Evolutionary conservation across 2,329 filamentous ascomycete species (phyloP), one percentile per base, ranked within the genome.

Genomic region (Camillea tinctor): DNA sequence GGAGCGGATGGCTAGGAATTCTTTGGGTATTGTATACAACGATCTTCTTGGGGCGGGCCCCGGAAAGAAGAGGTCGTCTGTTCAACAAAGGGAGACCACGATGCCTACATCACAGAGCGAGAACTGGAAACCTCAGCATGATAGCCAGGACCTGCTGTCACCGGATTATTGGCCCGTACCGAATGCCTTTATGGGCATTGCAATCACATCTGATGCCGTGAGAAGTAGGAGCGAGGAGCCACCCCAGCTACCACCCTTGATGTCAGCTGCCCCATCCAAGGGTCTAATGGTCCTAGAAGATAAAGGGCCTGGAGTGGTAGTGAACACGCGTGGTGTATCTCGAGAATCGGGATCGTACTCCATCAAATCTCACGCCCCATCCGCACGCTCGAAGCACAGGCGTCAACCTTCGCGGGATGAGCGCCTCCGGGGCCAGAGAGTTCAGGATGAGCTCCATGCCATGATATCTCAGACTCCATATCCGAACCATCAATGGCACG

Each of bases 21-120:
- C 70, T 7, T 49, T 73, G 1, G 72, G 71, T 4, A 72, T 73
- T 44, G 63, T 68, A 11, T 69, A 71, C 24, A 68, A 67, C 44
- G 69, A 73, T 19, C 62, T 67, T 9, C 22, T 68, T 50, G 61
- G 65, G 60, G 60, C 65, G 48, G 62, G 64, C 44, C 63, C 59
- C 56, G 61, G 64, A 50, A 57, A 62, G 8, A 58, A 55, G 4
- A 58, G 22, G 6, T 50, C 26, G n/a, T 9, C 54, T 9, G 55
- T 24, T 8, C 15, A 54, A 20, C 40, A 50, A 13, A 53, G 57
- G 40, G 60, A 64, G 26, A 19, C 60, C 3, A 30, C 48, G 22
- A 50, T 15, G 17, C 55, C 52, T 22, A 7, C 56, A 19, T 26
- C 44, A 15, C 52, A 58, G 50, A 61, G 63, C 36, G 60, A 65